Percentiles rank a stretch among this genome's conserved stretches.
phyloP scores from a whole-genome alignment of 768 basidiomycete genomes.

The Tricholomella constricta region DNA sequence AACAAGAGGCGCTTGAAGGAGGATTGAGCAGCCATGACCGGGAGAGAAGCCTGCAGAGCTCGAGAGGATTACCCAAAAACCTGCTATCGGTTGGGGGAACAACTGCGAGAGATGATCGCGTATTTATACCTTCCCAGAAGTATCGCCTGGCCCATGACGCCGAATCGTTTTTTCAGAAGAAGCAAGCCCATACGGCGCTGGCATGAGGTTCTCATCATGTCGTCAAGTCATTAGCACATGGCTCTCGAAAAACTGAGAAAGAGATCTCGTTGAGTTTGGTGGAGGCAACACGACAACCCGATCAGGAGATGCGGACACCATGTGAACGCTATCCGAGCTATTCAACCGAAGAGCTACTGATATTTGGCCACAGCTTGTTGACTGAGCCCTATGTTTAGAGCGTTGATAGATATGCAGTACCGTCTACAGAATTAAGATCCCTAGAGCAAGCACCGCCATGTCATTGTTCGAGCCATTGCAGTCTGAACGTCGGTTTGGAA shows the following conservation, averaged over 20 bases:
- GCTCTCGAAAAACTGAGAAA: constrained; percentile 3
- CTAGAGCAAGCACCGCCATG: too few species aligned
- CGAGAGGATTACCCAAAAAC: background rate
- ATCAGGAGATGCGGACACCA: constrained; percentile 15
- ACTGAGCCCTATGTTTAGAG: background rate
- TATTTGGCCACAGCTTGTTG: background rate
- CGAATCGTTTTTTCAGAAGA: background rate
- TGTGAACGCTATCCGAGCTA: constrained; percentile 8
- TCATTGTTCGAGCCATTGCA: too few species aligned
- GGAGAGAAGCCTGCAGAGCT: background rate
- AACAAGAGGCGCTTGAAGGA: constrained; percentile 28
- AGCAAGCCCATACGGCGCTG: background rate
- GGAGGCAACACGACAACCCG: background rate
- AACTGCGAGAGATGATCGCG: background rate
- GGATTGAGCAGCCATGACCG: constrained; percentile 14
- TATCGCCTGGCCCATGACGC: background rate
- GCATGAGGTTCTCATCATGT: constrained; percentile 17
- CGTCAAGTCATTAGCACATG: constrained; percentile 17
- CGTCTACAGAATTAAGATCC: too few species aligned
- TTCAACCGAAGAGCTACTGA: too few species aligned
- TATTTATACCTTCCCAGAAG: constrained; percentile 18
- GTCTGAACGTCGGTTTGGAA: too few species aligned
- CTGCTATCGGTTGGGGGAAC: constrained; percentile 1
- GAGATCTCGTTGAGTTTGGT: background rate
- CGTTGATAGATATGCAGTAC: too few species aligned